Base-by-base conservation (phyloP, 192 early-diverging fungal species). In the Gigaspora rosea region DNA sequence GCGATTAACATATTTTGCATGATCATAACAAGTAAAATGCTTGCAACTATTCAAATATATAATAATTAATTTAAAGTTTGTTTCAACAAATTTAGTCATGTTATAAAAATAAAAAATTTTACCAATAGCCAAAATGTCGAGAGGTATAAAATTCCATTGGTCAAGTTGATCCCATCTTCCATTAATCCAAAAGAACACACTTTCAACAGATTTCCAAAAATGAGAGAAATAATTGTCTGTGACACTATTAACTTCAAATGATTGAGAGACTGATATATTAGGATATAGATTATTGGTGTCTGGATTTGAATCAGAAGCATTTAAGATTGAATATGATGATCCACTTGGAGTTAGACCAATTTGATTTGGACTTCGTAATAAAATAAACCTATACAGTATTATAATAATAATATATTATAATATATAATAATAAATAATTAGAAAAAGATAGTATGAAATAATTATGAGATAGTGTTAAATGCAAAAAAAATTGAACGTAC, bases 1-100 rank as follows among this genome's bases (percentile, higher is more conserved):
- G 57, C 72, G 13, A 74, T 74, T 15, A 74, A 62, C 56, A 74
- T 48, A 62, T 74, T 74, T 58, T 74, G 72, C 72, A 74, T 74
- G 47, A 74, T 10, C 49, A 22, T 74, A 16, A 62, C 58, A 12
- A 73, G n/a, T 11, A 73, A 59, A 18, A 73, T 36, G 58, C 71
- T 73, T 18, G 71, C 52, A n/a, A 67, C 22, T 35, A 41, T 27
- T 41, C 41, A 41, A 7, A 7, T 6, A 41, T 41, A 41, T 6
- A 41, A 41, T 27, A 27, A 7, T 41, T 41, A 41, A 41, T 6
- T 41, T 41, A 27, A 41, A 6, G 41, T 7, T 6, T 7, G 0
- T 41, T 41, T 41, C 7, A 3, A 41, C 2, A 41, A 41, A 41
- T 41, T 41, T 3, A n/a, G n/a, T 41, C 1, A 0, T 27, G 27